These are phyloP conservation scores for Tetrahymena thermophila DNA, from an alignment of 73 alveolate species.

Conservation along the genomic window DNA sequence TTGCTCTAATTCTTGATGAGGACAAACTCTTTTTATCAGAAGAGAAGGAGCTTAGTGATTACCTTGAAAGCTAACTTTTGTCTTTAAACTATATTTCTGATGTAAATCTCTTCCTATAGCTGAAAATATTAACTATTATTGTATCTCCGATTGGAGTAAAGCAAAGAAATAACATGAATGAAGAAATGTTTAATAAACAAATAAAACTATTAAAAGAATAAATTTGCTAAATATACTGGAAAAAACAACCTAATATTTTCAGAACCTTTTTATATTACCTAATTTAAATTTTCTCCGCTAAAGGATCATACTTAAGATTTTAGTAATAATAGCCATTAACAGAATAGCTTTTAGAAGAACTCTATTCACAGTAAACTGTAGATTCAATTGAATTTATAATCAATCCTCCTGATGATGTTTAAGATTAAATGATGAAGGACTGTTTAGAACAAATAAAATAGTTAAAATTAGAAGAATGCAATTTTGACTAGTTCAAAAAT, in stretches of 20 bases:
- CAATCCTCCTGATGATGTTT: neutral
- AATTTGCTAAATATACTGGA: neutral
- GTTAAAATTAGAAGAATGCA: no score
- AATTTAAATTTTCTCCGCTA: neutral
- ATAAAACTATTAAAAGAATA: neutral
- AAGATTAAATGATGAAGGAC: no score
- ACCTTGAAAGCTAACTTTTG: neutral
- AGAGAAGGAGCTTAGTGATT: no score
- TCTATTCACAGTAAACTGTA: no score
- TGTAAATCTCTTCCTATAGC: neutral
- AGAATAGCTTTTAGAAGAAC: neutral
- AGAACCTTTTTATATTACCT: neutral
- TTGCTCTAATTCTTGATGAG: neutral
- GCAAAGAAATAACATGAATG: neutral
- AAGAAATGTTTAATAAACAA: neutral
- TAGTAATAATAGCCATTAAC: no score
- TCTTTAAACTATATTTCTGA: neutral
- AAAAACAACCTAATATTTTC: no score
- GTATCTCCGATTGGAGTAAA: neutral
- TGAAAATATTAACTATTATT: no score
- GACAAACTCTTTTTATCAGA: neutral
- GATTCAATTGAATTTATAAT: neutral
- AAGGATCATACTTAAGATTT: neutral
- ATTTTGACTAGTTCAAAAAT: no score
- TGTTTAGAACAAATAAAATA: neutral